phyloP scores from a whole-genome alignment of 169 alveolate genomes.

The Prorocentrum cordatum region DNA sequence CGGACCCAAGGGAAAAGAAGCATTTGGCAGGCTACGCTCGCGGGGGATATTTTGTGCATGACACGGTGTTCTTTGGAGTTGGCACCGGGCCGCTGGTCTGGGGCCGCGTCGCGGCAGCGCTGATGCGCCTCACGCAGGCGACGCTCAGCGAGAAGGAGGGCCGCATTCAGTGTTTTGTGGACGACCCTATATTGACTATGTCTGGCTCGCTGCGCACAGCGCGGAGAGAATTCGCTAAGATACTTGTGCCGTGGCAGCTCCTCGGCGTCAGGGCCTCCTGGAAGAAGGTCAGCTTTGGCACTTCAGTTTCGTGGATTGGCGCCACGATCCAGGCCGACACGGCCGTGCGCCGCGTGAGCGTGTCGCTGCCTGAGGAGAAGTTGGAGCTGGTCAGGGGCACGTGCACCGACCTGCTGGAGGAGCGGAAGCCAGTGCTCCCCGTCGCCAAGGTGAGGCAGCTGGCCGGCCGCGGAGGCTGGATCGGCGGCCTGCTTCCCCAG shows the following conservation, averaged over 20 bases:
- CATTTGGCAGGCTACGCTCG: neutral
- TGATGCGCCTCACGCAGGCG: neutral
- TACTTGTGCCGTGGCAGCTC: neutral
- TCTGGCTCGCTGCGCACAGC: neutral
- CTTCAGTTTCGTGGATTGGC: neutral
- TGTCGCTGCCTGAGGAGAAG: neutral
- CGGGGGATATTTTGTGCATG: neutral
- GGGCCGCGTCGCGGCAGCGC: neutral
- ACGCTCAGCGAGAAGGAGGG: neutral
- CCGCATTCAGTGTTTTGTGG: neutral
- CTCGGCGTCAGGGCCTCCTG: neutral
- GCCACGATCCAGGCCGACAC: neutral
- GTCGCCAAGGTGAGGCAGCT: neutral
- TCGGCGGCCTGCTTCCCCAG: neutral
- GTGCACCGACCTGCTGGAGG: too few species aligned
- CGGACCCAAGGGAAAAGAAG: neutral
- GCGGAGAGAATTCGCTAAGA: too few species aligned
- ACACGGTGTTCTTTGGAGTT: neutral
- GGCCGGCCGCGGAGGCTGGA: neutral
- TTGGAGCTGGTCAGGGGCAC: neutral
- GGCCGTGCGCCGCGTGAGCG: neutral
- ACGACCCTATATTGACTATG: neutral
- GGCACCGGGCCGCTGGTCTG: conserved; percentile 5
- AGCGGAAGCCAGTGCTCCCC: neutral
- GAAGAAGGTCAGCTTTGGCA: neutral